Evolutionary conservation across 345 rosid genomes (phyloP).

Genomic region (Angophora floribunda): DNA sequence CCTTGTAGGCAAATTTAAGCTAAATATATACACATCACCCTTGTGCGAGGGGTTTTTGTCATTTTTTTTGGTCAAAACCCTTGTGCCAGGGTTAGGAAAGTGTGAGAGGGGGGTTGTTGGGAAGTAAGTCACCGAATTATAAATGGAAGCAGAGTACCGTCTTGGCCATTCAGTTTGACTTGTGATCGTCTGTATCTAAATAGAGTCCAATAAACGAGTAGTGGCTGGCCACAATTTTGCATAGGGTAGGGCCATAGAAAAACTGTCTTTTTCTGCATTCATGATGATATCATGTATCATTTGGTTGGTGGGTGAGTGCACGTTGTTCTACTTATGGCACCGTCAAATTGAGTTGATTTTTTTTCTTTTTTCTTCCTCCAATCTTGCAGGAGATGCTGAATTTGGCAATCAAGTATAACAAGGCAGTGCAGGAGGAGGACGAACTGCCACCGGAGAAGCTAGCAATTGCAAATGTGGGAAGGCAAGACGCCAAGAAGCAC

Average conservation of each 20-base stretch:
- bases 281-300: neutral
- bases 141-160: neutral
- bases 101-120: neutral
- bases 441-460: slow-evolving; percentile 92
- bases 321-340: neutral
- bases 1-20: neutral
- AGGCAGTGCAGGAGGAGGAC: slow-evolving; percentile 98
- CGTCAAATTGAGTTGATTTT: neutral
- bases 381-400: slow-evolving; percentile 81
- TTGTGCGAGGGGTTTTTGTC: no score
- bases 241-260: neutral
- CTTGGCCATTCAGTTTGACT: neutral
- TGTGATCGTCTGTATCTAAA: neutral
- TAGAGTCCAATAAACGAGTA: neutral
- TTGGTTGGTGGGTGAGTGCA: neutral
- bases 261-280: neutral
- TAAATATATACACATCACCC: neutral
- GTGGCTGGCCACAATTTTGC: neutral
- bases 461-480: slow-evolving; percentile 89
- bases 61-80: no score
- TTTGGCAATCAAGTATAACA: slow-evolving; percentile 78
- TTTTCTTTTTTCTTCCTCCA: neutral
- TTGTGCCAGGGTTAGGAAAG: neutral
- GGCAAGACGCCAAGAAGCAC: slow-evolving; percentile 99
- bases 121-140: neutral